These are phyloP conservation scores for Penicillium tannophilum DNA, from an alignment of 495 filamentous ascomycete species.

Conservation along the genomic window DNA sequence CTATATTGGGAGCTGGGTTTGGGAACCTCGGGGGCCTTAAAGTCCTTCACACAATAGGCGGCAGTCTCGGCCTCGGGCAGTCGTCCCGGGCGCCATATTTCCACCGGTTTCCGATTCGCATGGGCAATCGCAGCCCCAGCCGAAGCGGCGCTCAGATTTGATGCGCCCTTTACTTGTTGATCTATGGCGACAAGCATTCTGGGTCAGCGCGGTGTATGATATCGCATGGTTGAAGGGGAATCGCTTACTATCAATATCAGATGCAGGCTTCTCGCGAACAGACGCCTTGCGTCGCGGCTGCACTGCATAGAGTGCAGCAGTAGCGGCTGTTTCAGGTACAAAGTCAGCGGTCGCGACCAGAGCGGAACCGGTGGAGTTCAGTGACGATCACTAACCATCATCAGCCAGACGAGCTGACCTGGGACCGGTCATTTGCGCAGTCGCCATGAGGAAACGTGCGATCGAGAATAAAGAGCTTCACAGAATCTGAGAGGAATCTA, in stretches of 20 bases:
- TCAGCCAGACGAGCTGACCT: conserved; percentile 41
- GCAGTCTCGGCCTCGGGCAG: conserved; percentile 68
- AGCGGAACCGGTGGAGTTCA: conserved; percentile 6
- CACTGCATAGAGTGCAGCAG: conserved; percentile 55
- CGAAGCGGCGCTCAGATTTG: conserved; percentile 67
- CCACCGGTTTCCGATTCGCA: conserved; percentile 61
- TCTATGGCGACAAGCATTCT: conserved; percentile 52
- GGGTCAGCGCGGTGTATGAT: conserved; percentile 10
- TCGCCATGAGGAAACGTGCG: conserved; percentile 29
- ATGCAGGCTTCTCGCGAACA: conserved; percentile 32
- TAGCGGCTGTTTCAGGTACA: conserved; percentile 45
- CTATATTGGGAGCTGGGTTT: conserved; percentile 54
- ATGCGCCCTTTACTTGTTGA: conserved; percentile 62
- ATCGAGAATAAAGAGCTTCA: neutral
- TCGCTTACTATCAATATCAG: conserved; percentile 31
- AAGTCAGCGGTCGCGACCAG: conserved; percentile 12
- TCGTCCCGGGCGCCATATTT: conserved; percentile 61
- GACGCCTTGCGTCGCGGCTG: conserved; percentile 44
- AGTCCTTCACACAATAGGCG: conserved; percentile 68
- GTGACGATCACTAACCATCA: conserved; percentile 39
- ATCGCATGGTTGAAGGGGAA: conserved; percentile 14
- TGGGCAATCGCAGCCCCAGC: conserved; percentile 77
- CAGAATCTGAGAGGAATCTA: neutral
- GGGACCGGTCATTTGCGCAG: conserved; percentile 30
- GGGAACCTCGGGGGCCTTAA: conserved; percentile 56